These are phyloP conservation scores for Dianthus caryophyllus DNA, from an alignment of 148 eudicot species.

Conservation along the genomic window DNA sequence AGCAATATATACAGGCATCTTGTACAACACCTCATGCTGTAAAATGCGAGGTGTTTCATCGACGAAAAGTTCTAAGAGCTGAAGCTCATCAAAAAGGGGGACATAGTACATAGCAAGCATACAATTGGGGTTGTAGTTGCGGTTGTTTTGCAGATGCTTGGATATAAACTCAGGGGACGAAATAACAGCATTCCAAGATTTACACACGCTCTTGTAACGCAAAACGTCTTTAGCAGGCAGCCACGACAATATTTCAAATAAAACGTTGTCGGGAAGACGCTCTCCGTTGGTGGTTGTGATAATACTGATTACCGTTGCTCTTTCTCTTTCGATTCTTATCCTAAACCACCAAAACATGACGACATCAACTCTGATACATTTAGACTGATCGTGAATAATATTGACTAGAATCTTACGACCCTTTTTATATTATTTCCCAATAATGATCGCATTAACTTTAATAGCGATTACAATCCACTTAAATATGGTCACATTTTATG, in stretches of 20 bases:
- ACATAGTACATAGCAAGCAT: not conserved
- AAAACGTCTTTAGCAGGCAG: not conserved
- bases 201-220: not conserved
- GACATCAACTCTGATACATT: too few species aligned
- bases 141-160: constrained; percentile 4
- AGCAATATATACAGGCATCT: not conserved
- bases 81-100: not conserved
- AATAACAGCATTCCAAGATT: constrained; percentile 10
- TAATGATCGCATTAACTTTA: too few species aligned
- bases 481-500: too few species aligned
- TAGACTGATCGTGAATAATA: too few species aligned
- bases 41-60: not conserved
- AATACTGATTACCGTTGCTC: not conserved
- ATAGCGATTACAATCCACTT: too few species aligned
- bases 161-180: not conserved
- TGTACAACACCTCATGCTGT: not conserved
- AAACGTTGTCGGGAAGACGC: not conserved
- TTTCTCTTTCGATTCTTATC: not conserved
- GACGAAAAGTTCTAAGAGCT: not conserved
- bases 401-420: too few species aligned
- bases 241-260: constrained; percentile 5
- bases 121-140: not conserved
- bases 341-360: not conserved
- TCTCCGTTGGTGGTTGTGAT: not conserved
- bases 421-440: too few species aligned